Conservation (phyloP, 768 basidiomycete species). For the Lactarius vividus region DNA sequence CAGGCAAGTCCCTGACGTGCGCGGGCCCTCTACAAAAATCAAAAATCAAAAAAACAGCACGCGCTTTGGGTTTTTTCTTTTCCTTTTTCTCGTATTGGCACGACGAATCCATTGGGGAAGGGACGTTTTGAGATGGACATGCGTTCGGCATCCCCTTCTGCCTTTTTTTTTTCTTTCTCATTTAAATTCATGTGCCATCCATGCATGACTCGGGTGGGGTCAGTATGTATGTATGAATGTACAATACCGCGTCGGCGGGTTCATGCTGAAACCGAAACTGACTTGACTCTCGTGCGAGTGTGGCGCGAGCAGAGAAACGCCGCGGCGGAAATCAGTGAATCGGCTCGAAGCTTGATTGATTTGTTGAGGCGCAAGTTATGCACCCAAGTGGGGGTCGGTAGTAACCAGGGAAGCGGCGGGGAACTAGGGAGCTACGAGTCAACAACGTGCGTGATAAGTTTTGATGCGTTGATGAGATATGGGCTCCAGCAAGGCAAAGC, state of each 20-base stretch:
- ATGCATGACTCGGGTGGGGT: not conserved
- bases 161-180: not conserved
- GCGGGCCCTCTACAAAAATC: not conserved
- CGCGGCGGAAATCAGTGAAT: not conserved
- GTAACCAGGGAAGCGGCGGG: not conserved
- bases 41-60: too few relatives aligned
- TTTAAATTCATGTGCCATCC: not conserved
- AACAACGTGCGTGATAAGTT: not conserved
- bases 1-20: not conserved
- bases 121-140: not conserved
- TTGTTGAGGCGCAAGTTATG: not conserved
- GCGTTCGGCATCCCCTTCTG: not conserved
- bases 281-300: conserved; percentile 4
- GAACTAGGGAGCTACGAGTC: not conserved
- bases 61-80: not conserved
- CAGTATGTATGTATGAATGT: not conserved
- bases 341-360: not conserved
- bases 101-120: not conserved
- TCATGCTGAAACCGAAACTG: not conserved
- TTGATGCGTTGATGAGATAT: not conserved
- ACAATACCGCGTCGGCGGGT: not conserved
- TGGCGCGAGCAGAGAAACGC: not conserved
- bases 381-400: not conserved
- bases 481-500: not conserved
- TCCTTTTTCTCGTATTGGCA: not conserved